Base-by-base conservation (phyloP, 129 eudicot genomes). In the Artemisia annua region DNA sequence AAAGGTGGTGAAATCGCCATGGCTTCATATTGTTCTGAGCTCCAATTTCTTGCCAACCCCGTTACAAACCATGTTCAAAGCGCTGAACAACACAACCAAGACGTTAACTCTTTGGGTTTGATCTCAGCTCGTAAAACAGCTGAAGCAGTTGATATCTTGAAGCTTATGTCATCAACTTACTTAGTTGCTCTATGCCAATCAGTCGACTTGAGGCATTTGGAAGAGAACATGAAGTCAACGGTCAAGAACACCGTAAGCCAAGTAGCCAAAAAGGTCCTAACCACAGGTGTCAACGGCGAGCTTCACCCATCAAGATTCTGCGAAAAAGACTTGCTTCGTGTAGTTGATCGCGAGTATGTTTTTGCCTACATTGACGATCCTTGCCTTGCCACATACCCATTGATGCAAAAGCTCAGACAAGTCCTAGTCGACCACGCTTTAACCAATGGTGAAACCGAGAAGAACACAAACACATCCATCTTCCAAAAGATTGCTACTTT, bases 401-500 rank as follows among this genome's bases (percentile, higher is more conserved):
- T 72, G n/a, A 72, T 72, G 76, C 76, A 72, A 20, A 72, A 72
- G 68, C 58, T 72, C 1, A 51, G 76, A 58, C 92, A 84, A 80
- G 89, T 84, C 1, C 78, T 84, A 0, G 89, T 87, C 0, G 85
- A 87, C 10, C 87, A 87, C 13, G 87, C 93, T 0, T 52, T 87
- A 50, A 58, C 57, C 15, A 87, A 87, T 17, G 92, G 85, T 0
- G 92, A 84, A 3, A 28, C 11, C 0, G 94, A 90, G 81, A 83
- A 83, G 72, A 82, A 79, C 5, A 60, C 17, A 24, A 73, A 65
- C 60, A 77, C 94, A 2, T 90, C 97, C 2, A 85, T 90, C 54
- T 90, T 90, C 81, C 89, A 81, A 32, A 90, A 90, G 85, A 85
- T 90, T 0, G 81, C 66, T 4, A 70, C 74, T 4, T 90, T 90